These are phyloP conservation scores for Alloascoidea africana DNA, from an alignment of 805 yeast species.

Conservation along the genomic window DNA sequence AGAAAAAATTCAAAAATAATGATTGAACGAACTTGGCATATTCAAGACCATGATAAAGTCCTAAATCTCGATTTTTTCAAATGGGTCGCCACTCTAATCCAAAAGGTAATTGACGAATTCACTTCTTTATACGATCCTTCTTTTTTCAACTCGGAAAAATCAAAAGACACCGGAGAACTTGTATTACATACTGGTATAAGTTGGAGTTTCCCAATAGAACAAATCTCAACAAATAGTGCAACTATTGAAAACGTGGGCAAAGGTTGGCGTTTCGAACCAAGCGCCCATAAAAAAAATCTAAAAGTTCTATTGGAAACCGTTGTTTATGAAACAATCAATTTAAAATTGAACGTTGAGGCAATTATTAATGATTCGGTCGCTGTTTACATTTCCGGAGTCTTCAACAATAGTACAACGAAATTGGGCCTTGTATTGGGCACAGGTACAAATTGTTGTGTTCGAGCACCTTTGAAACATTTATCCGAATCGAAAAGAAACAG, in stretches of 20 bases:
- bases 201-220: not conserved
- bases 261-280: not conserved
- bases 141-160: not conserved
- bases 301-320: not conserved
- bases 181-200: not conserved
- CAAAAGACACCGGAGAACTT: not conserved
- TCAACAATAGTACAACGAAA: not conserved
- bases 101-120: not conserved
- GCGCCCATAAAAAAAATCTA: not conserved
- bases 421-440: not conserved
- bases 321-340: not conserved
- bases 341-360: not conserved
- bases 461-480: not conserved
- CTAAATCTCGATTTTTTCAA: not conserved
- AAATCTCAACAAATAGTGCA: not conserved
- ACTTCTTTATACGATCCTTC: not conserved
- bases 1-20: not conserved
- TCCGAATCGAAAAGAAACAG: not conserved
- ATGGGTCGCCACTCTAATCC: not conserved
- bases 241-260: not conserved
- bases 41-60: not conserved
- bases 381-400: not conserved
- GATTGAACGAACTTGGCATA: not conserved
- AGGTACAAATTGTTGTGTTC: conserved; percentile 1
- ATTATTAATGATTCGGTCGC: not conserved